These are phyloP conservation scores for Stachybotrys chartarum DNA, from an alignment of 2,329 filamentous ascomycete genomes.

Conservation along the genomic window DNA sequence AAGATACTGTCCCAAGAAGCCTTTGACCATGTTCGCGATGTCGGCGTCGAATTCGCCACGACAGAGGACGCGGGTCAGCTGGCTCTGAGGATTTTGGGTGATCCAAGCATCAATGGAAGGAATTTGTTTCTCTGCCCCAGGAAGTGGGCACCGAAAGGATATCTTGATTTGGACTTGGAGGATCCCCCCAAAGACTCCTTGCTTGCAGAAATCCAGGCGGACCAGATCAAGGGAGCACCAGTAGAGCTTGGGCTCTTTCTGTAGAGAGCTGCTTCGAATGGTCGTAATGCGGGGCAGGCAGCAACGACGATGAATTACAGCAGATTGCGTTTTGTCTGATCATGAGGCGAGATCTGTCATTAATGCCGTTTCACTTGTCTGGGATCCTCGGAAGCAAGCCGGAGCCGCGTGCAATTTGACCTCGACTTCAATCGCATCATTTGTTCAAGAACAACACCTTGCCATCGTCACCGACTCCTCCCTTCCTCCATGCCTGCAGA, in stretches of 20 bases:
- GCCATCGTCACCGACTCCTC: not conserved
- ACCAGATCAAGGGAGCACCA: not conserved
- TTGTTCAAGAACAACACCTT: too few relatives aligned
- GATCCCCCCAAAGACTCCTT: not conserved
- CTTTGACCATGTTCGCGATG: not conserved
- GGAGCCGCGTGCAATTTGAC: too few relatives aligned
- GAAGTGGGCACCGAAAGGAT: not conserved
- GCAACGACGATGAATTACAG: too few relatives aligned
- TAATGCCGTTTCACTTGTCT: too few relatives aligned
- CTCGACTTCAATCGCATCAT: too few relatives aligned
- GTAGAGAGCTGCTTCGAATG: too few relatives aligned
- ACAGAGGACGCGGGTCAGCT: not conserved
- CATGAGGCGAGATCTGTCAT: too few relatives aligned
- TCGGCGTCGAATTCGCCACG: not conserved
- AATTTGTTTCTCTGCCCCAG: not conserved
- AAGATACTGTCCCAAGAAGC: not conserved
- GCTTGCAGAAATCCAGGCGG: not conserved
- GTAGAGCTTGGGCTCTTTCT: not conserved
- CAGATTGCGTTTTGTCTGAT: too few relatives aligned
- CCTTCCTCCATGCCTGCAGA: not conserved
- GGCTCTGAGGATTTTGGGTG: not conserved
- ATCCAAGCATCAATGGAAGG: not conserved
- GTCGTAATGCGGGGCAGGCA: too few relatives aligned
- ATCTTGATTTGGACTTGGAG: not conserved
- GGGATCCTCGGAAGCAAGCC: too few relatives aligned